Percentiles rank a stretch among this genome's conserved stretches.
These are phyloP conservation scores for Marsdenia floribunda DNA, from an alignment of 257 asterid species.

Conservation along the genomic window DNA sequence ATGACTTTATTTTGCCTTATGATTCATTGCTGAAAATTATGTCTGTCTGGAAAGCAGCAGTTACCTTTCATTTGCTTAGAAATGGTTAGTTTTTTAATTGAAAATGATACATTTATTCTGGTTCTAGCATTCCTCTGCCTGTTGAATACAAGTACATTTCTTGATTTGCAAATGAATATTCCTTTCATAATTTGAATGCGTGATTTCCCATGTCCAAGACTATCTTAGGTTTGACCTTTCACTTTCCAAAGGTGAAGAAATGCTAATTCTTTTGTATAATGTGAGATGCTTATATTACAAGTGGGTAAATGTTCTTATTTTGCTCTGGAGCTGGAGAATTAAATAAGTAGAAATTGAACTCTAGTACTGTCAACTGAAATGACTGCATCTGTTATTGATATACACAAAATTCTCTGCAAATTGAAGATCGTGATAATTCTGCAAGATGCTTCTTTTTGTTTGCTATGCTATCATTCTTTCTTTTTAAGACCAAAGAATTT, in stretches of 20 bases:
- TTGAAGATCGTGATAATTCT: background rate
- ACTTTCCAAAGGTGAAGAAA: background rate
- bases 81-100: background rate
- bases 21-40: background rate
- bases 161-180: background rate
- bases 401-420: background rate
- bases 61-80: background rate
- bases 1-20: background rate
- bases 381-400: background rate
- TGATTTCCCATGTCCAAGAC: background rate
- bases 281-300: background rate
- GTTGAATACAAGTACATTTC: background rate
- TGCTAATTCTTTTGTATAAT: background rate
- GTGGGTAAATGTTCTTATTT: background rate
- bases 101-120: background rate
- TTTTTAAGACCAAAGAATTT: conserved; percentile 3
- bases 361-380: background rate
- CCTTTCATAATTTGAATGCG: background rate
- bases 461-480: background rate
- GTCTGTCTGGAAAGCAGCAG: background rate
- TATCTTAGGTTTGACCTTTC: background rate
- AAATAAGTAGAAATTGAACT: background rate
- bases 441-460: background rate
- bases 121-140: background rate
- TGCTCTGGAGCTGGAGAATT: background rate